Base-by-base conservation (phyloP, 345 rosid species). In the Citrus sp. region DNA sequence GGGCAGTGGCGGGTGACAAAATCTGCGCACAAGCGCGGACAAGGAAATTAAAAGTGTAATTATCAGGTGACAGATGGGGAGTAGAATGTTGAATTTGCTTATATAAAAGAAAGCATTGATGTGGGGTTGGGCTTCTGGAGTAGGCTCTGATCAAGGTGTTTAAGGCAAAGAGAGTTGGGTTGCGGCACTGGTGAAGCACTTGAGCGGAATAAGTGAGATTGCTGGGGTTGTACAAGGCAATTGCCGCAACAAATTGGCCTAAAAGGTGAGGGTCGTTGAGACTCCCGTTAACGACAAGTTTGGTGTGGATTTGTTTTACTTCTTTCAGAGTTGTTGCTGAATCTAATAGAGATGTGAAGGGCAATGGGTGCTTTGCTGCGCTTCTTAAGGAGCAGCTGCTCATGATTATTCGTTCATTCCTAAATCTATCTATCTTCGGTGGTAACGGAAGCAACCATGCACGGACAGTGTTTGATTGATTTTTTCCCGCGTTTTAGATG, bases 131-230 rank as follows among this genome's bases (percentile, higher is more conserved):
- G 85, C 86, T 49, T 60, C 83, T 88, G 80, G 88, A 90, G 81
- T 88, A 87, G 32, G 86, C 92, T 79, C 93, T 79, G 82, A 88
- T 90, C 87, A 92, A 81, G 65, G 93, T 83, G 69, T 91, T 91
- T 40, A 88, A 85, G 70, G 87, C 75, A 75, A 87, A 89, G 70
- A 89, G 75, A 40, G 88, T 88, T 25, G 93, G 92, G 34, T 51
- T 67, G 38, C 74, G 27, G 55, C 90, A 91, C 34, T 78, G 86
- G 37, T 87, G 84, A 25, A 92, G 87, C 76, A 92, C 76, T 68
- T 67, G 86, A 71, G 77, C 46, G 25, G 88, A 87, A 72, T 92
- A 88, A 9, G 69, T 72, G 74, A 92, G 66, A 76, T 90, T 81
- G 4, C 18, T 77, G 60, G 87, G 89, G 76, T 83, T 86, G 4